Evolutionary conservation across 257 asterid species (phyloP).

Genomic region (Salvia splendens): DNA sequence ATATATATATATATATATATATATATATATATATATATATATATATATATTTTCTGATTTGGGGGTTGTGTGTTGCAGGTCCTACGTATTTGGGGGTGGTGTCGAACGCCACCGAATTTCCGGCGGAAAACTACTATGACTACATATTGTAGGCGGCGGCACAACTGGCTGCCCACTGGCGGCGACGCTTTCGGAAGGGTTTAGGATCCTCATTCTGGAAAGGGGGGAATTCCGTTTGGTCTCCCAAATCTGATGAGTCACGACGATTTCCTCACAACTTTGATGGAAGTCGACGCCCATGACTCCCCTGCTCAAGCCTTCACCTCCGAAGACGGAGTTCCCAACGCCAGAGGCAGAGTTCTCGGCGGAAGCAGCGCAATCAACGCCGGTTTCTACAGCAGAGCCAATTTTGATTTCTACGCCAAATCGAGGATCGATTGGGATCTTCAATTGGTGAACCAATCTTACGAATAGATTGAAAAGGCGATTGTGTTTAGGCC

Average conservation of each 20-base stretch:
- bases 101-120: conserved; percentile 68
- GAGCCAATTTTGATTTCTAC: conserved; percentile 40
- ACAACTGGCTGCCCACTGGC: conserved; percentile 95
- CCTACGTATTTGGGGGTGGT: conserved; percentile 56
- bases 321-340: conserved; percentile 82
- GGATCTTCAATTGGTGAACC: conserved; percentile 61
- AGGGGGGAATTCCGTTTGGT: conserved; percentile 67
- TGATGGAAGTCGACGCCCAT: conserved; percentile 52
- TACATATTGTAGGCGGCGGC: conserved; percentile 82
- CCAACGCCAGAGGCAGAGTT: conserved; percentile 90
- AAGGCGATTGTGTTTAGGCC: conserved; percentile 80
- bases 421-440: conserved; percentile 57
- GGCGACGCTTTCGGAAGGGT: conserved; percentile 65
- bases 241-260: conserved; percentile 65
- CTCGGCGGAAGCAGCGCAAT: conserved; percentile 91
- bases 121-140: conserved; percentile 43
- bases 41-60: not conserved
- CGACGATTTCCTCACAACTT: conserved; percentile 65
- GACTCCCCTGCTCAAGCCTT: conserved; percentile 83
- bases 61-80: conserved; percentile 41
- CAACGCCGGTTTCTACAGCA: conserved; percentile 70
- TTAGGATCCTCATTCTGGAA: conserved; percentile 77
- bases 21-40: too few species aligned
- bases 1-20: too few species aligned
- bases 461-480: conserved; percentile 86